These are phyloP conservation scores for Pythium rhizo-oryzae DNA, from an alignment of 352 stramenopile genomes.

Conservation along the genomic window DNA sequence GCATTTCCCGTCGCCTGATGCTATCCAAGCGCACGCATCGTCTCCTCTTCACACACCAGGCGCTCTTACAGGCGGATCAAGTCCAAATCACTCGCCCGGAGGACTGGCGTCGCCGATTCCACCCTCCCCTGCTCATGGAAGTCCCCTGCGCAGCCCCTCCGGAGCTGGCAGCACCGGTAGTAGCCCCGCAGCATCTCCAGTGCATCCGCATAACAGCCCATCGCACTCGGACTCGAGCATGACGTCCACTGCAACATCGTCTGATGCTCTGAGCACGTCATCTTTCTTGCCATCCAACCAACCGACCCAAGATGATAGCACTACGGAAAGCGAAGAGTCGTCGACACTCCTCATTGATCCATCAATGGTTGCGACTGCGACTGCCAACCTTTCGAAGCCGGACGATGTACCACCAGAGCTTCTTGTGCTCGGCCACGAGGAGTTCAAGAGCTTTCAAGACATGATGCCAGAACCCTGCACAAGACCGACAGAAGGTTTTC, in stretches of 20 bases:
- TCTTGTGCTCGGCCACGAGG: conserved; percentile 59
- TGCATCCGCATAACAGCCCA: conserved; percentile 54
- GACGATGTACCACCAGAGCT: conserved; percentile 54
- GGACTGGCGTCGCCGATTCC: conserved; percentile 42
- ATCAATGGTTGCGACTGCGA: conserved; percentile 20
- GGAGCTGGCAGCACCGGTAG: conserved; percentile 36
- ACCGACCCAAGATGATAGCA: conserved; percentile 24
- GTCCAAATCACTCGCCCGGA: conserved; percentile 46
- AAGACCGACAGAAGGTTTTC: conserved; percentile 65
- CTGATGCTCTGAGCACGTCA: conserved; percentile 71
- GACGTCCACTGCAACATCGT: conserved; percentile 47
- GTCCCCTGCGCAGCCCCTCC: conserved; percentile 57
- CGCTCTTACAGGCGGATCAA: conserved; percentile 22
- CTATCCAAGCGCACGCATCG: conserved; percentile 38
- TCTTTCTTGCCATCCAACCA: conserved; percentile 78
- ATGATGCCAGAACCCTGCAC: conserved; percentile 66
- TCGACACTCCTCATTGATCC: conserved; percentile 26
- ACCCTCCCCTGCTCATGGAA: conserved; percentile 40
- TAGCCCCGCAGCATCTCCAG: conserved; percentile 51
- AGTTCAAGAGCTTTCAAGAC: conserved; percentile 81
- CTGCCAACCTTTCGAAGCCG: conserved; percentile 29
- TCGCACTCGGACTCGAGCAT: conserved; percentile 69
- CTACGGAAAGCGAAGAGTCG: conserved; percentile 11
- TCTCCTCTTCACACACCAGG: conserved; percentile 25
- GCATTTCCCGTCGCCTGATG: conserved; percentile 72